Evolutionary conservation across 345 rosid species (phyloP), one percentile per base, ranked within the genome.

Genomic region (Geranium brycei): DNA sequence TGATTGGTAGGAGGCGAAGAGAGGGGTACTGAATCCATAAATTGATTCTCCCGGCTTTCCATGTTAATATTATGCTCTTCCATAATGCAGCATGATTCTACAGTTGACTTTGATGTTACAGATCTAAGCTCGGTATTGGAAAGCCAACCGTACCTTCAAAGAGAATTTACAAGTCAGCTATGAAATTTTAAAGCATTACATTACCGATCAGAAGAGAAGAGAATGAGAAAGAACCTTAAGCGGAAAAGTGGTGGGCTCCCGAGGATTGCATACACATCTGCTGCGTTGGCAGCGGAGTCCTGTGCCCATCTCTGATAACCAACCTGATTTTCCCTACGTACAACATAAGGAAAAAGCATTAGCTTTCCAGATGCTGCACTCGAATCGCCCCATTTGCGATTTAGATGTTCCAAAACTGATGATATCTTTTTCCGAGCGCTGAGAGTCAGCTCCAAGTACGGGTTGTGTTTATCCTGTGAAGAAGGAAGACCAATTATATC

Each of bases 61-160:
- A 47, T 47, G 14, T 47, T 47, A 0, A 47, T 47, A 47, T 8
- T 47, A 47, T 47, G 12, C 53, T 11, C 14, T 5, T 62, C 65
- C 58, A 83, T 78, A 75, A 72, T 62, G 72, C 60, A 69, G 63
- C 76, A 51, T 13, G 69, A 66, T 71, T 76, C 59, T 57, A 71
- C 57, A 65, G 78, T 69, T 59, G 73, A 67, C 79, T 76, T 82
- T 65, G 71, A 63, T n/a, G 68, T 70, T 57, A 68, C 12, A 61
- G 83, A 69, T 40, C 73, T 81, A 68, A 79, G 65, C 65, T 76
- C 73, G 30, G 69, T 30, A 64, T 73, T 68, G 64, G 84, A 74
- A 64, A 95, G 80, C 99, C 99, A 95, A 60, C 97, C 99, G 75
- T 95, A 95, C 95, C 99, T 95, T 81, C 80, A 82, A 66, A 66